These are phyloP conservation scores for Clarireedia homoeocarpa DNA, from an alignment of 2,329 filamentous ascomycete genomes.

Conservation along the genomic window DNA sequence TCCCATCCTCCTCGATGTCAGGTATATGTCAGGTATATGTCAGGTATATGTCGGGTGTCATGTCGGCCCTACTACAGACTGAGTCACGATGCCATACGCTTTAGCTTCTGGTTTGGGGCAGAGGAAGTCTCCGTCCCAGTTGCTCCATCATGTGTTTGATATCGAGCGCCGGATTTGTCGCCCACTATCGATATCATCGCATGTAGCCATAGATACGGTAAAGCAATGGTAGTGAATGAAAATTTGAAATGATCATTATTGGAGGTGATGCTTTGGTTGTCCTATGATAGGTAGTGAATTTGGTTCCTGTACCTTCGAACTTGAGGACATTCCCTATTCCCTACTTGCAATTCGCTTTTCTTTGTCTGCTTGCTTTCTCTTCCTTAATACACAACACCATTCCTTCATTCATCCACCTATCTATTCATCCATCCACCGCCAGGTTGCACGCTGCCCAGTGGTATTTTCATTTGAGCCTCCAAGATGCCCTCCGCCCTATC, in stretches of 20 bases:
- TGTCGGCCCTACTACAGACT: no score
- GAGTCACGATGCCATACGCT: no score
- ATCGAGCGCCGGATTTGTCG: background rate
- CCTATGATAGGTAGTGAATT: background rate
- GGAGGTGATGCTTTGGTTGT: background rate
- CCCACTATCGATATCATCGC: background rate
- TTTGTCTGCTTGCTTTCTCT: background rate
- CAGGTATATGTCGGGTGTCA: no score
- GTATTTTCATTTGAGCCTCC: no score
- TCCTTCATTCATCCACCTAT: background rate
- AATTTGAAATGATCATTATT: background rate
- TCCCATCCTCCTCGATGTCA: no score
- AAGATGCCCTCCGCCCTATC: conserved; percentile 34
- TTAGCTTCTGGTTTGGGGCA: no score
- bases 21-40: no score
- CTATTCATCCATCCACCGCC: no score
- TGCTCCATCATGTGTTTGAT: background rate
- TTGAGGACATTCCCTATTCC: no score
- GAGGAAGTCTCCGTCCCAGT: no score
- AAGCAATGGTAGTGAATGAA: background rate
- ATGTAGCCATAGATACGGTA: background rate
- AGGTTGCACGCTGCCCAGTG: no score
- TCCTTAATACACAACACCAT: background rate
- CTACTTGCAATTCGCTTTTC: background rate
- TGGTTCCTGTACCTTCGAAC: background rate